Evolutionary conservation across 2,329 filamentous ascomycete genomes (phyloP).

Genomic region (Teratosphaeria nubilosa): DNA sequence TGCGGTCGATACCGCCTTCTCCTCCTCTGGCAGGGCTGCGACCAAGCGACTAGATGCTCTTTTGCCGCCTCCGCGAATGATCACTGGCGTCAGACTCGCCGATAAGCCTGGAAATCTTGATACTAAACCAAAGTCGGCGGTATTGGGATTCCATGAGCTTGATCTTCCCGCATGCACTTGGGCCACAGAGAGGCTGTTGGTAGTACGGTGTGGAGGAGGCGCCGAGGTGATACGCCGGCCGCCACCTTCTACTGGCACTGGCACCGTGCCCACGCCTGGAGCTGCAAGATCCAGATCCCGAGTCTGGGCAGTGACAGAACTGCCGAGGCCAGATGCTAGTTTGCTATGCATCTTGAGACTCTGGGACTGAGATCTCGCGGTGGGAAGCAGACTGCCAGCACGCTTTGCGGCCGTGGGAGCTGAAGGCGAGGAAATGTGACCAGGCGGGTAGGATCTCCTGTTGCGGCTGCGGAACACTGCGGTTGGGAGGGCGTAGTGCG

Average conservation of each 20-base stretch:
- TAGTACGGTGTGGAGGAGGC: background rate
- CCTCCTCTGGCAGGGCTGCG: no score
- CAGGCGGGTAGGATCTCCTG: background rate
- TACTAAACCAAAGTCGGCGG: background rate
- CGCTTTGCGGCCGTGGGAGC: background rate
- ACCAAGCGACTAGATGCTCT: no score
- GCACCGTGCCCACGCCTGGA: background rate
- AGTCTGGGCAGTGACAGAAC: background rate
- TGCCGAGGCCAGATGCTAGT: background rate
- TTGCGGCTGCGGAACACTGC: background rate
- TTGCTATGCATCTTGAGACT: background rate
- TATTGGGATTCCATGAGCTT: background rate
- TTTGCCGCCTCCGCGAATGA: background rate
- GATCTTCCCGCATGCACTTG: background rate
- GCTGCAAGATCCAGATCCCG: background rate
- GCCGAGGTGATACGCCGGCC: background rate
- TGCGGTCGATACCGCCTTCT: no score
- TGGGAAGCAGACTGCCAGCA: background rate
- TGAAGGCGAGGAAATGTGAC: background rate
- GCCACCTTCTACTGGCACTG: background rate
- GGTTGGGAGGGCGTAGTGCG: background rate
- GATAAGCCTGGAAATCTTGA: background rate
- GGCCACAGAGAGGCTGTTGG: background rate
- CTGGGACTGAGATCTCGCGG: background rate
- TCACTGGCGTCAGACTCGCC: background rate